phyloP scores from a whole-genome alignment of 108 stramenopile genomes.

The Schizochytrium sp. region DNA sequence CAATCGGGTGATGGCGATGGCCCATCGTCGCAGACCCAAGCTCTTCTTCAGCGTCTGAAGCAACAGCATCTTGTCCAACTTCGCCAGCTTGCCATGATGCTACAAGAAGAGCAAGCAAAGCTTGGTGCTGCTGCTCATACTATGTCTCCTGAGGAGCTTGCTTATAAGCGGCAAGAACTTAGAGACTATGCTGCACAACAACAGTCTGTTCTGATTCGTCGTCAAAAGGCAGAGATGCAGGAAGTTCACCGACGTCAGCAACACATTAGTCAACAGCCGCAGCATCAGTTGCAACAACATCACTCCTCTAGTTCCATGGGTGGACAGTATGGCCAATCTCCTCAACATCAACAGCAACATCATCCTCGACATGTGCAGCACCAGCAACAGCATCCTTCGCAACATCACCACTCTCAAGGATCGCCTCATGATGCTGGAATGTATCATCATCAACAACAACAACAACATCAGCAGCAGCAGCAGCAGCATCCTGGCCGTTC shows the following conservation, averaged over 20 bases:
- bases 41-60: not conserved
- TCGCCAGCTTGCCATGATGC: not conserved
- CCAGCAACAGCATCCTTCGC: too few species aligned
- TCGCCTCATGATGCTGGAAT: too few species aligned
- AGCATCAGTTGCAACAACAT: not conserved
- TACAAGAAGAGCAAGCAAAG: not conserved
- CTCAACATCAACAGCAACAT: too few species aligned
- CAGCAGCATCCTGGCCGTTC: not conserved
- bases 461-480: not conserved
- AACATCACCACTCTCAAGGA: too few species aligned
- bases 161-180: not conserved
- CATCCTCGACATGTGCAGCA: too few species aligned
- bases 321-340: too few species aligned
- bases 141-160: not conserved
- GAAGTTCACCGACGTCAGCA: not conserved
- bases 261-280: not conserved
- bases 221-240: not conserved
- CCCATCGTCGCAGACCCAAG: not conserved
- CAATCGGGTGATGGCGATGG: not conserved
- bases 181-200: not conserved
- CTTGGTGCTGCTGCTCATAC: not conserved
- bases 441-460: not conserved
- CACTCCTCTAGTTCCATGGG: too few species aligned
- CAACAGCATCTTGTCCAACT: constrained; percentile 31
- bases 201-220: not conserved